phyloP scores from a whole-genome alignment of 2,329 filamentous ascomycete genomes.

The Pestalotiopsis sp. region DNA sequence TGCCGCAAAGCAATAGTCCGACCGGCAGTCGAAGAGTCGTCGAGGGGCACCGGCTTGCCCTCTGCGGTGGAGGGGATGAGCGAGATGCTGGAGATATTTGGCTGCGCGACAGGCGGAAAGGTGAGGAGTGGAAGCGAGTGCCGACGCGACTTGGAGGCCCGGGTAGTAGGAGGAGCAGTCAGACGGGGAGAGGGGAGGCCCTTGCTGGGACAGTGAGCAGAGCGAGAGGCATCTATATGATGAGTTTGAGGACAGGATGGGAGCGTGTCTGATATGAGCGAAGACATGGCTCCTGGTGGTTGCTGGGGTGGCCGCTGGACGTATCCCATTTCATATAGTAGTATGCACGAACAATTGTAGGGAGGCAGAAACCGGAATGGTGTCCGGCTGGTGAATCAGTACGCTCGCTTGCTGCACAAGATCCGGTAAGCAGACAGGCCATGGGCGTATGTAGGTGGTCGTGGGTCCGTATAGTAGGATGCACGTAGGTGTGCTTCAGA shows the following conservation, averaged over 20 bases:
- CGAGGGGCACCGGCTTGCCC: constrained; percentile 57
- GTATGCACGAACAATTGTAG: constrained; percentile 19
- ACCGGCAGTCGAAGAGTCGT: constrained; percentile 57
- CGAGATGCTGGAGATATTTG: constrained; percentile 54
- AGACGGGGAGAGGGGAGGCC: background rate
- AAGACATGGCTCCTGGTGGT: constrained; percentile 11
- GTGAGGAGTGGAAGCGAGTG: constrained; percentile 46
- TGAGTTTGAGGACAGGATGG: constrained; percentile 10
- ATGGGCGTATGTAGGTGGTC: constrained; percentile 7
- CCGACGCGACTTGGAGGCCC: constrained; percentile 29
- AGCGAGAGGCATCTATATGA: constrained; percentile 15
- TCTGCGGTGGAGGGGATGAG: constrained; percentile 58
- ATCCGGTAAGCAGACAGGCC: constrained; percentile 5
- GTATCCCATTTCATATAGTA: constrained; percentile 18
- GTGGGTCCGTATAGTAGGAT: constrained; percentile 9
- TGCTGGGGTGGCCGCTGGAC: constrained; percentile 16
- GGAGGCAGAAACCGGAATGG: constrained; percentile 11
- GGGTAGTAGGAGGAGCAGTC: constrained; percentile 19
- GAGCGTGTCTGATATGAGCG: constrained; percentile 15
- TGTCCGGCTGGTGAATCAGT: background rate
- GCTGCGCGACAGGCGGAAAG: constrained; percentile 50
- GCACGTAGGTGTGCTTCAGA: constrained; percentile 6
- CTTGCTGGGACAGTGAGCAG: constrained; percentile 17
- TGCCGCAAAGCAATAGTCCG: constrained; percentile 63
- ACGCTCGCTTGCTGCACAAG: constrained; percentile 6